Conservation (phyloP, 495 filamentous ascomycete genomes). For the Entonaema liquescens region DNA sequence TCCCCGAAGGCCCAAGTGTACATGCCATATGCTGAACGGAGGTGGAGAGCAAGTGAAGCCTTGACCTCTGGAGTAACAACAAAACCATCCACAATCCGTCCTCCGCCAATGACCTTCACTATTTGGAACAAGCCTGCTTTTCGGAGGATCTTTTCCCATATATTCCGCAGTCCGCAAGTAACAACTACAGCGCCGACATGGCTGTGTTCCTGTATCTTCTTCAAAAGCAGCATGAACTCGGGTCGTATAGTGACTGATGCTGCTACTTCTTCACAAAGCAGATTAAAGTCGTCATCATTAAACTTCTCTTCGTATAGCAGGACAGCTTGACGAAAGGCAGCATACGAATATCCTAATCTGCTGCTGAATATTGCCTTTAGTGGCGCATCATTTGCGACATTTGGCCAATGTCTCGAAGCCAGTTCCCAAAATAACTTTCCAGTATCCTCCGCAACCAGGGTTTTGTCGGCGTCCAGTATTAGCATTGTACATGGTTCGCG, state of each 20-base stretch:
- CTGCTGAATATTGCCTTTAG: conserved; percentile 62
- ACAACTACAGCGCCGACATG: conserved; percentile 64
- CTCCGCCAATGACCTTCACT: conserved; percentile 65
- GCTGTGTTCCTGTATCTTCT: conserved; percentile 40
- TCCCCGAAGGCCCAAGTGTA: conserved; percentile 71
- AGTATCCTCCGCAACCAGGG: conserved; percentile 63
- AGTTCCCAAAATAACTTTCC: conserved; percentile 63
- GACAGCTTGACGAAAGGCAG: conserved; percentile 64
- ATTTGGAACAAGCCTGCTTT: conserved; percentile 53
- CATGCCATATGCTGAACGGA: conserved; percentile 48
- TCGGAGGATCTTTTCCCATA: conserved; percentile 68
- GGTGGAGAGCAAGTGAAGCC: conserved; percentile 53
- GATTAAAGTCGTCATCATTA: conserved; percentile 56
- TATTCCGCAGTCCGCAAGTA: conserved; percentile 63
- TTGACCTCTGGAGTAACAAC: conserved; percentile 66
- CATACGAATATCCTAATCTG: conserved; percentile 62
- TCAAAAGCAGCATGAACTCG: conserved; percentile 60
- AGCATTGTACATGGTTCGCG: conserved; percentile 54
- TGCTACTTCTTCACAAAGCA: conserved; percentile 59
- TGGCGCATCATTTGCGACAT: not conserved
- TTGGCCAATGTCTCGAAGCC: conserved; percentile 15
- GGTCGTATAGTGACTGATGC: conserved; percentile 55
- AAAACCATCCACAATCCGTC: conserved; percentile 58
- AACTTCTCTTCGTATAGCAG: conserved; percentile 63
- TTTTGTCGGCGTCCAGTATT: conserved; percentile 68